phyloP scores from a whole-genome alignment of 2,329 filamentous ascomycete species.

The Annulohypoxylon truncatum region DNA sequence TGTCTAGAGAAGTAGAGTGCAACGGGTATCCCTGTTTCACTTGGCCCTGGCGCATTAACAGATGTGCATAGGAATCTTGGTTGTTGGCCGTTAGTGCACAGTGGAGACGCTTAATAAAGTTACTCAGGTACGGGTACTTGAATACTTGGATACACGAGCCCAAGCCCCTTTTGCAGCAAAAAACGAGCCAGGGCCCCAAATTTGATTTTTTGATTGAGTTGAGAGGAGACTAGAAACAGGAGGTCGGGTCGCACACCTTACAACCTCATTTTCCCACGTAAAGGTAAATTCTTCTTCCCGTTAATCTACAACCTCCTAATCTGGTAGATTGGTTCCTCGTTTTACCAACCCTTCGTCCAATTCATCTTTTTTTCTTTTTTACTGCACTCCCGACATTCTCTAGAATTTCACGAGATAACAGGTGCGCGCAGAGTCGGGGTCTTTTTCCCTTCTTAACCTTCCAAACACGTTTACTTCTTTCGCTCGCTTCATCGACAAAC shows the following conservation, averaged over 20 bases:
- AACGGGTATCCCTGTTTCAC: conserved; percentile 29
- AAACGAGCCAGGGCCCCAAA: conserved; percentile 32
- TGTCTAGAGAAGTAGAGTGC: conserved; percentile 11
- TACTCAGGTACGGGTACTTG: conserved; percentile 24
- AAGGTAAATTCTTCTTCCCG: conserved; percentile 41
- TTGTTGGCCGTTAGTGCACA: conserved; percentile 9
- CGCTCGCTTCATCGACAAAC: conserved; percentile 44
- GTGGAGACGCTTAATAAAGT: conserved; percentile 3
- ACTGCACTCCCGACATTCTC: conserved; percentile 33
- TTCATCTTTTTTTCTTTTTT: conserved; percentile 34
- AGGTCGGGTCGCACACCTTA: conserved; percentile 43
- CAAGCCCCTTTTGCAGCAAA: conserved; percentile 40
- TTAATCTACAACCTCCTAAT: conserved; percentile 38
- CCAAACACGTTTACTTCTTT: conserved; percentile 26
- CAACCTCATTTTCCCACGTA: conserved; percentile 35
- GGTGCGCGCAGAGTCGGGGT: conserved; percentile 36
- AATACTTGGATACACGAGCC: conserved; percentile 9
- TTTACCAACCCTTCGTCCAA: conserved; percentile 35
- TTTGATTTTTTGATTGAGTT: conserved; percentile 37
- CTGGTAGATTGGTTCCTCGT: conserved; percentile 33
- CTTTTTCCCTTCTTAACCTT: conserved; percentile 6
- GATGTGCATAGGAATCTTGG: not conserved
- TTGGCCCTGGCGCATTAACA: conserved; percentile 21
- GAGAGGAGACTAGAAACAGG: conserved; percentile 39
- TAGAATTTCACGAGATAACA: conserved; percentile 32